Evolutionary conservation across 306 rosid genomes (phyloP).

Genomic region (Casuarina cunninghamiana): DNA sequence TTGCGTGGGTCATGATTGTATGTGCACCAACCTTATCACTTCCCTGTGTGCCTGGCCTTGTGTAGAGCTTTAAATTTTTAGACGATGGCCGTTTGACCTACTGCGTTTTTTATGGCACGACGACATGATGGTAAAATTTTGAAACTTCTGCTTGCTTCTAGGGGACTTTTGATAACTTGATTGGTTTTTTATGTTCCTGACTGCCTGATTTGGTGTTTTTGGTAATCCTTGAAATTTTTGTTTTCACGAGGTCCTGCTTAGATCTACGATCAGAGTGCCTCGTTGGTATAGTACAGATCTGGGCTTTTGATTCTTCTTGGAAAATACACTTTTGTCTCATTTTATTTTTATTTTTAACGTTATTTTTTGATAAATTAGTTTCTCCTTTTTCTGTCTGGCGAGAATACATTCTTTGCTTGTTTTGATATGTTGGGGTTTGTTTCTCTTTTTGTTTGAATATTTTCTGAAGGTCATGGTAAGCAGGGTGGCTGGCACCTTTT

Average conservation of each 20-base stretch:
- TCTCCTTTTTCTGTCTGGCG: slow-evolving; percentile 8
- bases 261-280: slow-evolving; percentile 19
- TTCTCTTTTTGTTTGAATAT: slow-evolving; percentile 34
- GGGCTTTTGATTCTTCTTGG: slow-evolving; percentile 7
- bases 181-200: background rate
- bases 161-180: background rate
- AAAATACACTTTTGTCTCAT: background rate
- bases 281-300: slow-evolving; percentile 39
- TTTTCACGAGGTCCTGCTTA: slow-evolving; percentile 13
- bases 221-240: background rate
- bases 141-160: background rate
- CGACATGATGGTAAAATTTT: too few species aligned
- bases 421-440: slow-evolving; percentile 39
- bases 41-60: too few species aligned
- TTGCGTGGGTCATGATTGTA: too few species aligned
- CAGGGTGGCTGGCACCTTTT: slow-evolving; percentile 91
- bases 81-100: too few species aligned
- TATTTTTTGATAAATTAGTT: background rate
- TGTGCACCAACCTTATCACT: too few species aligned
- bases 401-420: slow-evolving; percentile 43
- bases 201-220: background rate
- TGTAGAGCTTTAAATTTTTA: too few species aligned
- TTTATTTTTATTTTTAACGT: background rate
- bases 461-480: slow-evolving; percentile 92
- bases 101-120: too few species aligned